Evolutionary conservation across 176 grass and related monocot species (phyloP).

Genomic region (Pontederia crassipes): DNA sequence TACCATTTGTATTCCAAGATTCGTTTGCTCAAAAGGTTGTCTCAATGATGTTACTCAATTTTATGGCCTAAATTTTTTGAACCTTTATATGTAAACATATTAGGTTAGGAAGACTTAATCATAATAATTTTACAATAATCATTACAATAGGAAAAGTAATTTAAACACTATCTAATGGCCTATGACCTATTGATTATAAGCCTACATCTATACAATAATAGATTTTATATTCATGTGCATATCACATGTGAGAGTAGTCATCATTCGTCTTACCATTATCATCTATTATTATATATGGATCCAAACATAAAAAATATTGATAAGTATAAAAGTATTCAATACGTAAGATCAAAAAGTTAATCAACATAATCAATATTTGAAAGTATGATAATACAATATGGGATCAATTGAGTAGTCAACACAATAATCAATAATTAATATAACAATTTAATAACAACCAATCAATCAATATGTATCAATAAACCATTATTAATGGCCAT

Average conservation of each 20-base stretch:
- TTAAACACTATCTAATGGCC: no score
- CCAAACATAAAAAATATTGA: neutral
- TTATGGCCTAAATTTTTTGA: no score
- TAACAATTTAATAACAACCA: neutral
- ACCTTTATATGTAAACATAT: no score
- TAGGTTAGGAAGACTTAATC: no score
- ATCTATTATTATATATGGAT: neutral
- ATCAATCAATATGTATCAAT: neutral
- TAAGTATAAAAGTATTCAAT: neutral
- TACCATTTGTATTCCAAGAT: no score
- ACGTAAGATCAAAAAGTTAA: neutral
- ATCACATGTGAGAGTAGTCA: no score
- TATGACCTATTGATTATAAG: no score
- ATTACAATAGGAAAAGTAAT: no score
- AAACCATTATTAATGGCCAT: neutral
- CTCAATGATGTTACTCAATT: no score
- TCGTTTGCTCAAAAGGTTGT: no score
- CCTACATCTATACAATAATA: neutral
- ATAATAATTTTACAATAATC: no score
- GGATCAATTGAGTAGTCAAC: neutral
- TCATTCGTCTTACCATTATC: no score
- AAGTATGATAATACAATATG: neutral
- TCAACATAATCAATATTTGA: neutral
- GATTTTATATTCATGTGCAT: neutral
- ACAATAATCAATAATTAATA: neutral